Evolutionary conservation across 1,284 basidiomycete genomes (phyloP).

Genomic region (Porodaedalea pini): DNA sequence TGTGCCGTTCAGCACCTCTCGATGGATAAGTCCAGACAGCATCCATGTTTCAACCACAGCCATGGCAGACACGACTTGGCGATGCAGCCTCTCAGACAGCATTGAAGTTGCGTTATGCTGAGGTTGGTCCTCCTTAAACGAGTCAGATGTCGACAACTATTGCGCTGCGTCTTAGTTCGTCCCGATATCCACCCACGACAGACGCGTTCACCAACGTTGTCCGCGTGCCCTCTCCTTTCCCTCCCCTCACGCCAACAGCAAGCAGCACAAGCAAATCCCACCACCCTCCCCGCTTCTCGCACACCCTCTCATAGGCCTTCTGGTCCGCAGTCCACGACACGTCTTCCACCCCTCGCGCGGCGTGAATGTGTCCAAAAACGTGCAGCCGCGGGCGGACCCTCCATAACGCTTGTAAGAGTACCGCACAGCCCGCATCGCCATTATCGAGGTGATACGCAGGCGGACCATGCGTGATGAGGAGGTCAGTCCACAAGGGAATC

Average conservation of each 20-base stretch:
- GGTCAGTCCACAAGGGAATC: conserved; percentile 33
- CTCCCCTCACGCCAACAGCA: background rate
- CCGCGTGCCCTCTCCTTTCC: background rate
- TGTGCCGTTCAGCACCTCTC: too few species aligned
- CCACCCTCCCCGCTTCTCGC: background rate
- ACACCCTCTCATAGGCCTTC: conserved; percentile 22
- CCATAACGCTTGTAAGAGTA: conserved; percentile 34
- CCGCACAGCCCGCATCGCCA: conserved; percentile 30
- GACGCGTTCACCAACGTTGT: conserved; percentile 7
- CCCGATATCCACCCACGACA: background rate
- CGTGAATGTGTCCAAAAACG: conserved; percentile 44
- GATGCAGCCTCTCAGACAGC: too few species aligned
- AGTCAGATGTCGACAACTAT: conserved; percentile 10
- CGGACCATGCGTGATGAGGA: conserved; percentile 43
- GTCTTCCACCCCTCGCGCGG: conserved; percentile 32
- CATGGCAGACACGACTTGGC: too few species aligned
- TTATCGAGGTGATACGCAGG: conserved; percentile 35
- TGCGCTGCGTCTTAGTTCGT: background rate
- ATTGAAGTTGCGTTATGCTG: too few species aligned
- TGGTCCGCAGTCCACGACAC: conserved; percentile 33
- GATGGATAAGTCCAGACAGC: too few species aligned
- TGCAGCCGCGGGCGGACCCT: conserved; percentile 34
- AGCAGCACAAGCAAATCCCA: background rate
- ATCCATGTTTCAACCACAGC: too few species aligned
- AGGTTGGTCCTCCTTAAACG: too few species aligned